Conservation (phyloP, 805 yeast species). For the Teunomyces gatunensis region DNA sequence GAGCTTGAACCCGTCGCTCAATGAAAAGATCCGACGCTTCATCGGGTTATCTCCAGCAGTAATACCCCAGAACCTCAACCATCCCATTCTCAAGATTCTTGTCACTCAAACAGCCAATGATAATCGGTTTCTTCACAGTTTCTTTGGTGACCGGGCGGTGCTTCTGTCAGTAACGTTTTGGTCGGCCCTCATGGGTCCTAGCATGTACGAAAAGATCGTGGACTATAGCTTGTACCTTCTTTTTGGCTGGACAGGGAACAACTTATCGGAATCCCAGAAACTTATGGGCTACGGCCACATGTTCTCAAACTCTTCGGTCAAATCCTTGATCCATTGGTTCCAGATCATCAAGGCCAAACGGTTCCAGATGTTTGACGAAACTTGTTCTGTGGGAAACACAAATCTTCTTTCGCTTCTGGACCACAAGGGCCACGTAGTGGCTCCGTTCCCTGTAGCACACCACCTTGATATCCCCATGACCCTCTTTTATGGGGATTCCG, state of each 20-base stretch:
- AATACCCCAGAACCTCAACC: constrained; percentile 22
- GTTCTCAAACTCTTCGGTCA: constrained; percentile 29
- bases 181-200: constrained; percentile 21
- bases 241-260: constrained; percentile 28
- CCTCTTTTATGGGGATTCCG: constrained; percentile 27
- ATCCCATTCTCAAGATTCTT: constrained; percentile 22
- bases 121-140: constrained; percentile 20
- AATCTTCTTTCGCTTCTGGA: constrained; percentile 14
- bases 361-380: constrained; percentile 34
- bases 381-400: constrained; percentile 21
- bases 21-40: constrained; percentile 19
- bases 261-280: constrained; percentile 22
- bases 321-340: constrained; percentile 30
- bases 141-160: constrained; percentile 28
- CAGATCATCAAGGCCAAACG: constrained; percentile 27
- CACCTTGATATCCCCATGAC: constrained; percentile 28
- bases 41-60: constrained; percentile 32
- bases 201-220: constrained; percentile 21
- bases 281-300: constrained; percentile 28
- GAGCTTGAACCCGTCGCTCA: constrained; percentile 23
- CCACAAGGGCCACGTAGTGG: constrained; percentile 13
- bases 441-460: constrained; percentile 29
- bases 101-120: constrained; percentile 25
- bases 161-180: constrained; percentile 30
- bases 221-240: constrained; percentile 21